Evolutionary conservation across 1,139 yeast species (phyloP).

Genomic region (Candida neerlandica): DNA sequence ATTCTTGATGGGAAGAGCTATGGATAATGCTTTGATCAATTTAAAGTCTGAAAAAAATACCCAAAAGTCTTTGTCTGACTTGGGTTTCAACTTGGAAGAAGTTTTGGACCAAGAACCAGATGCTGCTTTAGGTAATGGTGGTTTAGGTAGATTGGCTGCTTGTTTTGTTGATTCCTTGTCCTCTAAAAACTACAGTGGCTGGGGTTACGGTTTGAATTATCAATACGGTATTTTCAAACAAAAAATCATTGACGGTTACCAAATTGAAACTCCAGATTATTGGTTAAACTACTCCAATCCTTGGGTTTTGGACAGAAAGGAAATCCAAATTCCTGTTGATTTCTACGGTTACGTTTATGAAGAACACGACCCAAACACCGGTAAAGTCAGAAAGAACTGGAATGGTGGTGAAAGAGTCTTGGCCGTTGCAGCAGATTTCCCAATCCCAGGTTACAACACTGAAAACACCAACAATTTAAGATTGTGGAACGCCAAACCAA

Average conservation of each 20-base stretch:
- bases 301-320: slow-evolving; percentile 89
- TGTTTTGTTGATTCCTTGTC: slow-evolving; percentile 90
- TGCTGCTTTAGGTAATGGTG: slow-evolving; percentile 95
- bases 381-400: slow-evolving; percentile 66
- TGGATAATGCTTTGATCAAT: slow-evolving; percentile 92
- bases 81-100: slow-evolving; percentile 90
- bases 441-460: slow-evolving; percentile 89
- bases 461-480: slow-evolving; percentile 85
- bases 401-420: slow-evolving; percentile 85
- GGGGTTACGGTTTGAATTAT: slow-evolving; percentile 96
- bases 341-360: slow-evolving; percentile 84
- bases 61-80: slow-evolving; percentile 59
- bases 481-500: slow-evolving; percentile 89
- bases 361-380: slow-evolving; percentile 52
- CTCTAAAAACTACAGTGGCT: slow-evolving; percentile 85
- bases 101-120: slow-evolving; percentile 86
- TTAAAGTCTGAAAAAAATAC: slow-evolving; percentile 57
- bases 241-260: slow-evolving; percentile 87
- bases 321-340: slow-evolving; percentile 90
- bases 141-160: slow-evolving; percentile 92
- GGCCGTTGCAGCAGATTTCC: slow-evolving; percentile 93
- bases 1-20: slow-evolving; percentile 92
- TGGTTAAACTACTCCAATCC: slow-evolving; percentile 90
- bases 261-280: slow-evolving; percentile 91
- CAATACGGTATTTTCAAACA: slow-evolving; percentile 94